A percentile compares a stretch with the other conserved stretches of the same genome.
phyloP scores from a whole-genome alignment of 495 filamentous ascomycete species.

The Pseudomonodictys pantanalensis region DNA sequence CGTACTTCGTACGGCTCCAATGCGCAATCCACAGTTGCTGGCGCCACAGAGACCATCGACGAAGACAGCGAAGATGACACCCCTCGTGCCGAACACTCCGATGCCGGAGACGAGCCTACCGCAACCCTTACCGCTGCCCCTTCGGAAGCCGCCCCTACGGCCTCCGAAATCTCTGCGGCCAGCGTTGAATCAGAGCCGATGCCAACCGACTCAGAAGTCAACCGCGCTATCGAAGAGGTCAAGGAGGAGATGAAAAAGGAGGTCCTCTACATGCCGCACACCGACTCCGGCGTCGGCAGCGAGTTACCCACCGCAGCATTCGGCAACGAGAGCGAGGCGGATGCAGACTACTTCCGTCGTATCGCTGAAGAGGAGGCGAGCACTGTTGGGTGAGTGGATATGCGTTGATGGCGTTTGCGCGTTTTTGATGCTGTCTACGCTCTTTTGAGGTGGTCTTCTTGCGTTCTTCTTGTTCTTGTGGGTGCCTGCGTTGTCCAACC shows the following conservation, averaged over 20 bases:
- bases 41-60: conserved; percentile 35
- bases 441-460: background rate
- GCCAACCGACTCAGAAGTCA: conserved; percentile 5
- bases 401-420: background rate
- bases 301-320: conserved; percentile 39
- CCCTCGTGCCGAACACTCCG: conserved; percentile 8
- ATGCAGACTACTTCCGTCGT: conserved; percentile 33
- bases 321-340: conserved; percentile 23
- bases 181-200: background rate
- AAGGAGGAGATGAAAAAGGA: conserved; percentile 24
- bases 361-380: conserved; percentile 32
- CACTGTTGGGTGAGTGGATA: conserved; percentile 21
- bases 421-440: background rate
- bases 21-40: conserved; percentile 37
- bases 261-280: conserved; percentile 35
- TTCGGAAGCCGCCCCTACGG: background rate
- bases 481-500: no score
- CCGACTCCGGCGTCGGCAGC: conserved; percentile 43
- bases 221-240: conserved; percentile 7
- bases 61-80: conserved; percentile 31
- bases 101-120: conserved; percentile 6
- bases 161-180: conserved; percentile 14
- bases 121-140: background rate
- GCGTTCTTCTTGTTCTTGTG: no score
- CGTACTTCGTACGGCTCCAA: conserved; percentile 53